A percentile compares a stretch with the other conserved stretches of the same genome.
Evolutionary conservation across 306 rosid genomes (phyloP).

Genomic region (Pterocarpus macrocarpus): DNA sequence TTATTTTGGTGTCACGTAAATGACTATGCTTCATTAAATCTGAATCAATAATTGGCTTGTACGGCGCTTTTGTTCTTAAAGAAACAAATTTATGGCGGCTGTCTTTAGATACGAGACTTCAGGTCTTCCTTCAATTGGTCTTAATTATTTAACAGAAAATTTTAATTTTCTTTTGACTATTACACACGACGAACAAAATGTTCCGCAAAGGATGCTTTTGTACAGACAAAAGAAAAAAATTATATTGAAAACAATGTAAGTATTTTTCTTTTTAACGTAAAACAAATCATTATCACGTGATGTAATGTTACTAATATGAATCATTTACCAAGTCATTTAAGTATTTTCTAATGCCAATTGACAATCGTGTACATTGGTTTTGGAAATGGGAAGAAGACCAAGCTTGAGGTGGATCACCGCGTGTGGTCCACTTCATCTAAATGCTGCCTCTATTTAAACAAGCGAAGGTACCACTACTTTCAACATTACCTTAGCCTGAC

Average conservation of each 20-base stretch:
- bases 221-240: too few species aligned
- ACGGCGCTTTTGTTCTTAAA: too few species aligned
- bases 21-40: not conserved
- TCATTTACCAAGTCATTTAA: conserved; percentile 17
- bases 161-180: too few species aligned
- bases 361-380: not conserved
- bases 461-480: conserved; percentile 3
- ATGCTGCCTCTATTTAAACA: not conserved
- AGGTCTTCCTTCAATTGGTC: not conserved
- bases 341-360: not conserved
- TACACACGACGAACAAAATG: too few species aligned
- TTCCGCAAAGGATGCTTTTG: too few species aligned
- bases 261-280: not conserved
- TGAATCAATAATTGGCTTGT: not conserved
- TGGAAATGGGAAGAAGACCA: conserved; percentile 40
- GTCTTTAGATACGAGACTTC: too few species aligned
- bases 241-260: not conserved
- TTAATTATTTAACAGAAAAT: too few species aligned
- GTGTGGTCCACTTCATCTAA: conserved; percentile 20
- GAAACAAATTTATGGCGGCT: too few species aligned
- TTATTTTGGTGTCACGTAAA: not conserved
- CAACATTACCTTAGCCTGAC: conserved; percentile 1
- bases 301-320: not conserved
- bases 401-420: not conserved
- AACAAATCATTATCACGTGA: not conserved